Evolutionary conservation across 176 grass and related monocot species (phyloP), one percentile per base, ranked within the genome.

Genomic region (Tillandsia fasciculata): DNA sequence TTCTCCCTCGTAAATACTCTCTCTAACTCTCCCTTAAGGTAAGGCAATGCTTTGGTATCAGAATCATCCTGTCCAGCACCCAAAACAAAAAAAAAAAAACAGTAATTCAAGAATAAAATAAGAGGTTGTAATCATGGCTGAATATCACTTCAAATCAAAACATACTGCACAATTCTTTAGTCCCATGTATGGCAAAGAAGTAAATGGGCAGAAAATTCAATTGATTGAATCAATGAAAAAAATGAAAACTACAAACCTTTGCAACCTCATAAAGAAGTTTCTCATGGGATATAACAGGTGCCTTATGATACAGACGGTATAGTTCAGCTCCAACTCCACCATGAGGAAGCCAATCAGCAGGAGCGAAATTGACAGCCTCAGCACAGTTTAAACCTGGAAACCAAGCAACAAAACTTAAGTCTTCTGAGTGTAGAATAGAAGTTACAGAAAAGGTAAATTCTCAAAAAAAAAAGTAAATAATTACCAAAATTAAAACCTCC

Each of bases 281-380:
- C 74, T 96, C 92, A 75, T 96, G 92, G 33, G 92, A 91, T 66
- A 91, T 82, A 68, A 96, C 83, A 73, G 88, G 74, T 52, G 88
- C 77, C 76, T 96, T 96, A 48, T 71, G 92, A 74, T 91, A 96
- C 70, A 71, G 52, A 20, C 85, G 80, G 63, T 96, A 96, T 50
- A 96, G 72, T 74, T 91, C 85, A 79, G 92, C 88, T 51, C 92
- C 92, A 77, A 84, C 77, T 66, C 92, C 81, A 63, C 92, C 92
- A 67, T 96, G 88, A 75, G 92, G 92, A 49, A 96, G 59, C 92
- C 92, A 96, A 74, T 96, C 92, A 64, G 85, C 88, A 75, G 92
- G 79, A 65, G 92, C 92, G 70, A 96, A 96, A 80, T 96, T 96
- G 74, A 96, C 92, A 80, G 92, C 92, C 70, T 96, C 92, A 27